Evolutionary conservation across 1,139 yeast species (phyloP).

Genomic region (Yamadazyma atlantica): DNA sequence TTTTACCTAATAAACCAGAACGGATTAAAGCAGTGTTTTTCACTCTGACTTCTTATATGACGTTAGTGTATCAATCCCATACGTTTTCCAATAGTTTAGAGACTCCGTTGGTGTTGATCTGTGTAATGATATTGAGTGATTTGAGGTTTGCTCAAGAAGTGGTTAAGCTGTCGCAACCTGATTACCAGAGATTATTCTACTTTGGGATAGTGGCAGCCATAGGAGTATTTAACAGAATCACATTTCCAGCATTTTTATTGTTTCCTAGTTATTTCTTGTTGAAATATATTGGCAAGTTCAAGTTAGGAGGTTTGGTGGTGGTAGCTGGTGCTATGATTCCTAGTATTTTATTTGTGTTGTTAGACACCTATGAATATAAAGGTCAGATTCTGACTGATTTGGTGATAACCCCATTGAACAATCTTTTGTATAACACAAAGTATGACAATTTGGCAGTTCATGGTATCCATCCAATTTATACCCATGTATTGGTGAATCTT

Average conservation of each 20-base stretch:
- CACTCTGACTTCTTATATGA: conserved; percentile 73
- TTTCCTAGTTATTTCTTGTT: conserved; percentile 53
- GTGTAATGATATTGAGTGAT: conserved; percentile 52
- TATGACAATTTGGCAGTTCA: conserved; percentile 64
- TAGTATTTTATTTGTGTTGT: conserved; percentile 37
- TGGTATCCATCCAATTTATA: conserved; percentile 79
- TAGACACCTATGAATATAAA: conserved; percentile 49
- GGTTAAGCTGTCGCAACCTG: conserved; percentile 2
- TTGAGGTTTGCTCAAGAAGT: conserved; percentile 31
- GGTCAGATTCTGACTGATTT: conserved; percentile 17
- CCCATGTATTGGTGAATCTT: conserved; percentile 70
- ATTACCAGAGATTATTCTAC: conserved; percentile 21
- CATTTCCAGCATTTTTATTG: conserved; percentile 73
- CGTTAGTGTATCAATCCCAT: conserved; percentile 81
- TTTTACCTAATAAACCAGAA: conserved; percentile 61
- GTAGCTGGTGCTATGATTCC: conserved; percentile 32
- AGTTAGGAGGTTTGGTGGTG: conserved; percentile 22
- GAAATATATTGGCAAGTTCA: conserved; percentile 33
- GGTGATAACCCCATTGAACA: conserved; percentile 75
- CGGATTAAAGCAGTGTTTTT: conserved; percentile 64
- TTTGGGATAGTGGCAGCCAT: conserved; percentile 58
- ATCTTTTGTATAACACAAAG: conserved; percentile 65
- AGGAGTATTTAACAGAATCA: conserved; percentile 82
- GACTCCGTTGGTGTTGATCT: conserved; percentile 61
- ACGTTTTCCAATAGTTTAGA: conserved; percentile 88